A percentile compares a stretch with the other conserved stretches of the same genome.
These are phyloP conservation scores for Dittrichia graveolens DNA, from an alignment of 129 eudicot genomes.

Conservation along the genomic window DNA sequence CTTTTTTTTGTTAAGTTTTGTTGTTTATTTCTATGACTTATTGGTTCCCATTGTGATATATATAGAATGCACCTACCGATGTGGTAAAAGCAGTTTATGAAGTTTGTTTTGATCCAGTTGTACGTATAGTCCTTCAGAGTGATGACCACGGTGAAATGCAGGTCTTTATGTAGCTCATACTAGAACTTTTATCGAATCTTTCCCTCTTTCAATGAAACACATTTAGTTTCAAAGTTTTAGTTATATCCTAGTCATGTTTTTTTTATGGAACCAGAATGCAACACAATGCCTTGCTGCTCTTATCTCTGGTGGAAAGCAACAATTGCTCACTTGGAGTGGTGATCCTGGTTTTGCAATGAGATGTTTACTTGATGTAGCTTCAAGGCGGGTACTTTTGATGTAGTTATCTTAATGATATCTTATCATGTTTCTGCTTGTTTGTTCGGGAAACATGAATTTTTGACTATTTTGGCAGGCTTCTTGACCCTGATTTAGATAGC, in stretches of 20 bases:
- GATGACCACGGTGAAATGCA: slow-evolving; percentile 96
- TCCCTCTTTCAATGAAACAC: not conserved
- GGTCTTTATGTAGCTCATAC: slow-evolving; percentile 41
- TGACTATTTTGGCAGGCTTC: slow-evolving; percentile 60
- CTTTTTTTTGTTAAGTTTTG: not conserved
- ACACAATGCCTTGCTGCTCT: slow-evolving; percentile 96
- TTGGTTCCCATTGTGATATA: slow-evolving; percentile 17
- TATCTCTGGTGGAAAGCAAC: slow-evolving; percentile 79
- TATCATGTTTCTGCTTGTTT: slow-evolving; percentile 13
- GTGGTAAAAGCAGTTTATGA: slow-evolving; percentile 74
- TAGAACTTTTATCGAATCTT: slow-evolving; percentile 1
- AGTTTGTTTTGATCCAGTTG: slow-evolving; percentile 74
- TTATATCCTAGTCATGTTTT: slow-evolving; percentile 11
- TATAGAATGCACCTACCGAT: slow-evolving; percentile 74
- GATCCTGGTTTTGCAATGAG: slow-evolving; percentile 89
- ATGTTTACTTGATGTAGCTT: slow-evolving; percentile 93
- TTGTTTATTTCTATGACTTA: slow-evolving; percentile 16
- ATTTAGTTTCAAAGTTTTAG: not conserved
- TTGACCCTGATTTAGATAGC: slow-evolving; percentile 91
- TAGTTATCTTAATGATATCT: not conserved
- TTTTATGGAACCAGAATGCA: slow-evolving; percentile 60
- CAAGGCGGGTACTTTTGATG: slow-evolving; percentile 51
- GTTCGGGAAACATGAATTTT: not conserved
- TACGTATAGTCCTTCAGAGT: slow-evolving; percentile 72
- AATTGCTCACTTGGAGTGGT: slow-evolving; percentile 80